Percentiles rank a stretch among this genome's conserved stretches.
Evolutionary conservation across 495 filamentous ascomycete genomes (phyloP).

Genomic region (Lepraria neglecta): DNA sequence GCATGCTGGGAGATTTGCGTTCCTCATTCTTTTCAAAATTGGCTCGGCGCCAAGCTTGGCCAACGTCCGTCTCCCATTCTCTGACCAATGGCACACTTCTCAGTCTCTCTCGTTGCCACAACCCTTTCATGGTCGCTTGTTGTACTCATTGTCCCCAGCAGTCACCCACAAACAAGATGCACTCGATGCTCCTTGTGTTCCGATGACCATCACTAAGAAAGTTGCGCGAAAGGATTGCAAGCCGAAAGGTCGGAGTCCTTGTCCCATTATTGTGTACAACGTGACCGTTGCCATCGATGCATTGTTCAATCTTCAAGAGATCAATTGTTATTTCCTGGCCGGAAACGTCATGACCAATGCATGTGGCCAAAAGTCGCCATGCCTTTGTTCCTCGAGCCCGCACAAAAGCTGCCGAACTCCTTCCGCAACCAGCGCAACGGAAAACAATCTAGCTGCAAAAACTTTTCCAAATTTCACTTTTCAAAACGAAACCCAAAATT

Average conservation of each 20-base stretch:
- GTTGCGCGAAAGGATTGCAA: not conserved
- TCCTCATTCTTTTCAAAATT: too few species aligned
- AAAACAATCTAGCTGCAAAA: not conserved
- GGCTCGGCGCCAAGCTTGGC: too few species aligned
- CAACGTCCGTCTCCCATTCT: too few species aligned
- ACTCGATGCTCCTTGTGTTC: not conserved
- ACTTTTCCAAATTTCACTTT: not conserved
- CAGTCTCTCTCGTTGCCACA: not conserved
- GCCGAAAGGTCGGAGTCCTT: not conserved
- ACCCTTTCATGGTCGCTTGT: not conserved
- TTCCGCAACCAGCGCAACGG: not conserved
- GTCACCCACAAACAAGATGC: not conserved
- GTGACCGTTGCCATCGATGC: not conserved
- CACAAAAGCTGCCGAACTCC: not conserved
- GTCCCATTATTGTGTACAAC: not conserved
- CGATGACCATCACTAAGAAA: not conserved
- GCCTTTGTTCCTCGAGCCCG: slow-evolving; percentile 8
- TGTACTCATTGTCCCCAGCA: not conserved
- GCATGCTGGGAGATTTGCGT: not conserved
- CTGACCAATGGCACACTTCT: too few species aligned
- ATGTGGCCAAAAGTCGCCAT: not conserved
- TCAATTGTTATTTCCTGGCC: not conserved
- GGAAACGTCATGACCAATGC: not conserved
- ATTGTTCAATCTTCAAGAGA: not conserved
- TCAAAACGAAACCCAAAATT: too few species aligned